These are phyloP conservation scores for Thielaviopsis musarum DNA, from an alignment of 2,329 filamentous ascomycete species.

Conservation along the genomic window DNA sequence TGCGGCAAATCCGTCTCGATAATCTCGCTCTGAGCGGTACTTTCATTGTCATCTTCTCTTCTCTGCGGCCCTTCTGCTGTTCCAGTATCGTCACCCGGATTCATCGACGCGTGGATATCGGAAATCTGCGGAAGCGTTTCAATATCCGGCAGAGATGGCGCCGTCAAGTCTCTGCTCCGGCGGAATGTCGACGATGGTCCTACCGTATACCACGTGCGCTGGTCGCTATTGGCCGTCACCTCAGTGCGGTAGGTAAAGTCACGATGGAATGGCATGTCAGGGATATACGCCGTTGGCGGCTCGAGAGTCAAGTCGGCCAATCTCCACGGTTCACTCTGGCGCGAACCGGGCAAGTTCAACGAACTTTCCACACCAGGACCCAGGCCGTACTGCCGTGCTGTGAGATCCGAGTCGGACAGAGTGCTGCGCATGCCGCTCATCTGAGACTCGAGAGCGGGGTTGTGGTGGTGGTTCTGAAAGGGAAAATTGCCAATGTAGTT, in stretches of 20 bases:
- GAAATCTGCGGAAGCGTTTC: slow-evolving; percentile 1
- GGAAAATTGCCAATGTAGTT: slow-evolving; percentile 9
- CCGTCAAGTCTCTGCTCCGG: background rate
- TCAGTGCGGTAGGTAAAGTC: slow-evolving; percentile 5
- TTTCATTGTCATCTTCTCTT: background rate
- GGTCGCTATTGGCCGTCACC: background rate
- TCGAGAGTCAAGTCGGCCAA: background rate
- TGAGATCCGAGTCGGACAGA: slow-evolving; percentile 4
- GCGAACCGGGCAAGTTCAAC: background rate
- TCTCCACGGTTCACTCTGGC: background rate
- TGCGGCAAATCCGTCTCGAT: slow-evolving; percentile 2
- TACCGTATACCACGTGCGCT: slow-evolving; percentile 10
- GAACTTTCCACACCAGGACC: background rate
- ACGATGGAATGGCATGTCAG: background rate
- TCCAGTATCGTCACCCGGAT: background rate
- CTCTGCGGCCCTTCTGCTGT: background rate
- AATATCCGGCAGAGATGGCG: slow-evolving; percentile 6
- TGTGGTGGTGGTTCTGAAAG: slow-evolving; percentile 1
- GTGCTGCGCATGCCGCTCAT: background rate
- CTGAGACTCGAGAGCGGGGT: background rate
- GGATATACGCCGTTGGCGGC: background rate
- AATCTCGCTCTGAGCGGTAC: background rate
- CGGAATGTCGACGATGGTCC: background rate
- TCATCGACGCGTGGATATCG: background rate
- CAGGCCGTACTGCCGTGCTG: background rate